phyloP scores from a whole-genome alignment of 2,329 filamentous ascomycete species.

The Aspergillus nomiae region DNA sequence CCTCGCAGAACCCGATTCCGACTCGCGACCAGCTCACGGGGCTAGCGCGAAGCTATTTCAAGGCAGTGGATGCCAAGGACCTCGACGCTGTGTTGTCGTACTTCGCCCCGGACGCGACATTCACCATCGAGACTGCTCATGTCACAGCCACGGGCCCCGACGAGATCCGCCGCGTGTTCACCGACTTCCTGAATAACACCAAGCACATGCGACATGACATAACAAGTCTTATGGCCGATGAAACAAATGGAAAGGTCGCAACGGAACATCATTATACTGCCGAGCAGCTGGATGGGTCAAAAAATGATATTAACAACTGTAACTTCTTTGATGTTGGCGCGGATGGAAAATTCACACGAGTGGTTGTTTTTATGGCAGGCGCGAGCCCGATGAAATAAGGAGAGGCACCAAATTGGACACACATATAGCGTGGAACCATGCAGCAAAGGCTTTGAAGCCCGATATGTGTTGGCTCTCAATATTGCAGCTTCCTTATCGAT shows the following conservation, averaged over 20 bases:
- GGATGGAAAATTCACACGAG: background rate
- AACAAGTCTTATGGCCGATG: constrained; percentile 7
- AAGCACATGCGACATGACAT: constrained; percentile 7
- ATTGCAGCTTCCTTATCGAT: background rate
- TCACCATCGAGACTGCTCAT: constrained; percentile 7
- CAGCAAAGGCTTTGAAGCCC: too few relatives aligned
- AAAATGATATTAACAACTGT: constrained; percentile 9
- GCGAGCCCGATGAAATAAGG: constrained; percentile 5
- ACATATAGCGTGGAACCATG: too few relatives aligned
- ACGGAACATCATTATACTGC: constrained; percentile 8
- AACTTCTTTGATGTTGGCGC: constrained; percentile 13
- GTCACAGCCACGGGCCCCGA: constrained; percentile 2
- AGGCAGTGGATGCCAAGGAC: background rate
- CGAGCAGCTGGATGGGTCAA: background rate
- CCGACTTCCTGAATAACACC: background rate
- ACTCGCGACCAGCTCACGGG: background rate
- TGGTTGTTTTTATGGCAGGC: constrained; percentile 12
- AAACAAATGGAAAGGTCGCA: constrained; percentile 2
- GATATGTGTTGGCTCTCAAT: background rate
- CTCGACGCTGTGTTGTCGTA: background rate
- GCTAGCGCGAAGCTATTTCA: constrained; percentile 1
- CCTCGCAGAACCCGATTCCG: background rate
- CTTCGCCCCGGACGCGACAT: constrained; percentile 10
- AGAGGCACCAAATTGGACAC: background rate
- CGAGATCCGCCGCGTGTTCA: constrained; percentile 4